phyloP scores from a whole-genome alignment of 306 rosid genomes.

The Sophora flavescens region DNA sequence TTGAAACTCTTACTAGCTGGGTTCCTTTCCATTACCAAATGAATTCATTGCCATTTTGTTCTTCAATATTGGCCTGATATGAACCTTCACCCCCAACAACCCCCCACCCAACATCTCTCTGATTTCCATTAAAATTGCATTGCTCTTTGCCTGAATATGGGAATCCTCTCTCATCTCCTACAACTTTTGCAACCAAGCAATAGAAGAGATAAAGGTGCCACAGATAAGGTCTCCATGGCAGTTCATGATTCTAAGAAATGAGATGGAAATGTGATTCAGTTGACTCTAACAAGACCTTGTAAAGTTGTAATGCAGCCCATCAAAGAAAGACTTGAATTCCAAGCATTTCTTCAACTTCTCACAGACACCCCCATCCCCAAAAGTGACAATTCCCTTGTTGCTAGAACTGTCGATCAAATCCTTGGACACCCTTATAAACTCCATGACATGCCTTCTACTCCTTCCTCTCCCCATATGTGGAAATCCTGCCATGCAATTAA shows the following conservation, averaged over 20 bases:
- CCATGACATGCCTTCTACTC: conserved; percentile 51
- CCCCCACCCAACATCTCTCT: conserved; percentile 55
- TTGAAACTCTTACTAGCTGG: conserved; percentile 55
- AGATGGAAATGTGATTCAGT: too few relatives aligned
- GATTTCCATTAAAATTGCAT: conserved; percentile 52
- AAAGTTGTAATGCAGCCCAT: too few relatives aligned
- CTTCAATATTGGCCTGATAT: conserved; percentile 53
- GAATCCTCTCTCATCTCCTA: too few relatives aligned
- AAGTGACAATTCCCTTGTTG: too few relatives aligned
- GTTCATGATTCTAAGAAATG: too few relatives aligned
- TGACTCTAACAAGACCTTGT: too few relatives aligned
- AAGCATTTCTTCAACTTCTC: conserved; percentile 37
- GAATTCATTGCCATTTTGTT: conserved; percentile 53
- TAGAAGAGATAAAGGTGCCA: too few relatives aligned
- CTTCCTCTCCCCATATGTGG: conserved; percentile 9
- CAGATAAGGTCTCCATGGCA: too few relatives aligned
- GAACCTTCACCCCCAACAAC: conserved; percentile 23
- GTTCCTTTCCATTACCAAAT: conserved; percentile 52
- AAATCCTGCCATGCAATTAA: conserved; percentile 57
- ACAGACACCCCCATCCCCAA: conserved; percentile 57
- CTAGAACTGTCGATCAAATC: conserved; percentile 46
- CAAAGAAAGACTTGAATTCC: conserved; percentile 55
- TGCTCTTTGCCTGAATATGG: too few relatives aligned
- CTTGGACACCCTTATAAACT: conserved; percentile 51
- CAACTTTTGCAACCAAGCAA: too few relatives aligned